Evolutionary conservation across 140 eudicot genomes (phyloP).

Genomic region (Stevia rebaudiana): DNA sequence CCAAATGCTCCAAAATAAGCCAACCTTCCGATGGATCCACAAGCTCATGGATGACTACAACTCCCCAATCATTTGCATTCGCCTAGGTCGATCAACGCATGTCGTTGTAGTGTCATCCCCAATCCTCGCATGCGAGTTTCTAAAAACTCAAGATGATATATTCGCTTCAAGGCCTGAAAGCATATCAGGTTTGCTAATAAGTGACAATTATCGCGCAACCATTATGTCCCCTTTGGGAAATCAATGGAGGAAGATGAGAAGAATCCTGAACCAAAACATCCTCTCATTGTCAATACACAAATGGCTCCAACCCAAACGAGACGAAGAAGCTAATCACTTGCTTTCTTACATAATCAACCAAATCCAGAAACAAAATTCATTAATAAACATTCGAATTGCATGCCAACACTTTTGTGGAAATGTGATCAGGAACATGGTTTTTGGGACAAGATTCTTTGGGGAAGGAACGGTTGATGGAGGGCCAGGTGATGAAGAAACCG

Average conservation of each 20-base stretch:
- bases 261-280: neutral
- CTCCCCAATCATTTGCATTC: constrained; percentile 31
- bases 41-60: constrained; percentile 23
- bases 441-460: neutral
- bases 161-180: constrained; percentile 30
- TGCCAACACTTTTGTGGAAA: constrained; percentile 12
- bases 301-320: constrained; percentile 19
- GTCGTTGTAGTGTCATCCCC: constrained; percentile 35
- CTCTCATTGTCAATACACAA: neutral
- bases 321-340: constrained; percentile 14
- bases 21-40: constrained; percentile 14
- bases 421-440: neutral
- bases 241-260: constrained; percentile 21
- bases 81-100: constrained; percentile 27
- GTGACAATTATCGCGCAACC: constrained; percentile 24
- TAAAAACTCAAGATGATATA: constrained; percentile 20
- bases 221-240: neutral
- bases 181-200: constrained; percentile 22
- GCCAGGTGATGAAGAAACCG: constrained; percentile 31
- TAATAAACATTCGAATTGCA: neutral
- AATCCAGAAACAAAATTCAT: neutral
- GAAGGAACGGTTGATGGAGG: constrained; percentile 13
- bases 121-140: constrained; percentile 29
- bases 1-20: constrained; percentile 14
- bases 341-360: constrained; percentile 8